Evolutionary conservation across 2,329 filamentous ascomycete genomes (phyloP).

Genomic region (Polychaeton citri): DNA sequence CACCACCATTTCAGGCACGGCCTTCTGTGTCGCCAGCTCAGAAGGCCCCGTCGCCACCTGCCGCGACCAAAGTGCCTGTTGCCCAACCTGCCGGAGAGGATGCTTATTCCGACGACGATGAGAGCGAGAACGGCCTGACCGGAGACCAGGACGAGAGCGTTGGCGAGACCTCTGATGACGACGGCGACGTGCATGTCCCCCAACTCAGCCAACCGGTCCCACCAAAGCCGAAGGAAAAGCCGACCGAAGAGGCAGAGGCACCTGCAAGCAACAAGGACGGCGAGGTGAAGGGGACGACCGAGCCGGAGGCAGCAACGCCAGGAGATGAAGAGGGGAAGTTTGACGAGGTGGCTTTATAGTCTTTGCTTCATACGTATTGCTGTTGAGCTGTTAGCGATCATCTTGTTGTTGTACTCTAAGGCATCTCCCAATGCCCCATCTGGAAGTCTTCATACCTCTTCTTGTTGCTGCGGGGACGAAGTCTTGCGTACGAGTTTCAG

Average conservation of each 20-base stretch:
- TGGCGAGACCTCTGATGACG: background rate
- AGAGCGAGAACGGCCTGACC: constrained; percentile 1
- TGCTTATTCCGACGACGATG: constrained; percentile 1
- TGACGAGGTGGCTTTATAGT: constrained; percentile 10
- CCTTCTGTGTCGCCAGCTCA: background rate
- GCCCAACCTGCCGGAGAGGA: background rate
- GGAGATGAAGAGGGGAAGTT: constrained; percentile 8
- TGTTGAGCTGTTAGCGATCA: too few species aligned
- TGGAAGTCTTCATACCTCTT: too few species aligned
- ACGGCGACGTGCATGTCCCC: background rate
- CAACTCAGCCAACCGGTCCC: background rate
- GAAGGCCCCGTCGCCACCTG: constrained; percentile 1
- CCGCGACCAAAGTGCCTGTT: background rate
- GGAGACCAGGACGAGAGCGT: constrained; percentile 4
- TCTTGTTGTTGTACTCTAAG: too few species aligned
- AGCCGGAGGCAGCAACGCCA: constrained; percentile 3
- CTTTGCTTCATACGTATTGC: background rate
- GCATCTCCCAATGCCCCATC: too few species aligned
- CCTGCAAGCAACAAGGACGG: too few species aligned
- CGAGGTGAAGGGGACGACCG: constrained; percentile 1
- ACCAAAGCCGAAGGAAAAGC: background rate
- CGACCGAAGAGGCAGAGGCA: background rate
- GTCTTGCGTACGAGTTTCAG: too few species aligned
- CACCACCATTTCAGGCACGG: too few species aligned
- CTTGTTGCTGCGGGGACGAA: too few species aligned